These are phyloP conservation scores for Lactarius hengduanensis DNA, from an alignment of 768 basidiomycete genomes.

Conservation along the genomic window DNA sequence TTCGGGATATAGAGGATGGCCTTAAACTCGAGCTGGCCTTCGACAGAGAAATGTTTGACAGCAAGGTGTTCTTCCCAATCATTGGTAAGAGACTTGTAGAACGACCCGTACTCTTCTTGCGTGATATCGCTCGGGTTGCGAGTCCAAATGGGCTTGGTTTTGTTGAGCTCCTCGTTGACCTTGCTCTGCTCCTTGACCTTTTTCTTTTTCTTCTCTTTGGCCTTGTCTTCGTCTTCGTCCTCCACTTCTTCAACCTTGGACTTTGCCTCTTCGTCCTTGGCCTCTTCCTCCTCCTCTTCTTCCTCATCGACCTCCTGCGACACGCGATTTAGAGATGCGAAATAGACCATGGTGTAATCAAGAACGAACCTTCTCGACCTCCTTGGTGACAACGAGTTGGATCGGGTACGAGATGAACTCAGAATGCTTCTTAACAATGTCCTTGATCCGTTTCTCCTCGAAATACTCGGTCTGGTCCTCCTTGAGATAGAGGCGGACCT, in stretches of 20 bases:
- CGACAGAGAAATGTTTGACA: conserved; percentile 99
- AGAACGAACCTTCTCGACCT: conserved; percentile 89
- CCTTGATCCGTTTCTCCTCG: conserved; percentile 99
- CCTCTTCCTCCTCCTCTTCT: conserved; percentile 61
- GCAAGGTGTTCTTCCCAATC: conserved; percentile 99
- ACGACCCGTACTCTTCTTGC: conserved; percentile 87
- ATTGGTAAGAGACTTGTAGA: conserved; percentile 99
- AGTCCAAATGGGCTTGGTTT: conserved; percentile 99
- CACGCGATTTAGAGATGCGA: conserved; percentile 20
- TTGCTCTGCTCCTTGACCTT: conserved; percentile 87
- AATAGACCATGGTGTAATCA: neutral
- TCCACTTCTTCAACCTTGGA: conserved; percentile 72
- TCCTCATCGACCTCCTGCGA: conserved; percentile 79
- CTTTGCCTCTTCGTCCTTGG: conserved; percentile 76
- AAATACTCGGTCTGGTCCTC: conserved; percentile 99
- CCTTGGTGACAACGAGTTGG: conserved; percentile 97
- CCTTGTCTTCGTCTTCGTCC: conserved; percentile 67
- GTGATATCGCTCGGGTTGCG: conserved; percentile 96
- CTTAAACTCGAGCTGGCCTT: conserved; percentile 99
- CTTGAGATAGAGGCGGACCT: conserved; percentile 91
- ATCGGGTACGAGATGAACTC: conserved; percentile 99
- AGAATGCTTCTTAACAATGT: conserved; percentile 99
- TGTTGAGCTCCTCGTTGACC: conserved; percentile 98
- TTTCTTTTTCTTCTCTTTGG: conserved; percentile 85
- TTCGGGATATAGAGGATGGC: conserved; percentile 97